These are phyloP conservation scores for Geranomyces michiganensis DNA, from an alignment of 192 early-diverging fungal species.

Conservation along the genomic window DNA sequence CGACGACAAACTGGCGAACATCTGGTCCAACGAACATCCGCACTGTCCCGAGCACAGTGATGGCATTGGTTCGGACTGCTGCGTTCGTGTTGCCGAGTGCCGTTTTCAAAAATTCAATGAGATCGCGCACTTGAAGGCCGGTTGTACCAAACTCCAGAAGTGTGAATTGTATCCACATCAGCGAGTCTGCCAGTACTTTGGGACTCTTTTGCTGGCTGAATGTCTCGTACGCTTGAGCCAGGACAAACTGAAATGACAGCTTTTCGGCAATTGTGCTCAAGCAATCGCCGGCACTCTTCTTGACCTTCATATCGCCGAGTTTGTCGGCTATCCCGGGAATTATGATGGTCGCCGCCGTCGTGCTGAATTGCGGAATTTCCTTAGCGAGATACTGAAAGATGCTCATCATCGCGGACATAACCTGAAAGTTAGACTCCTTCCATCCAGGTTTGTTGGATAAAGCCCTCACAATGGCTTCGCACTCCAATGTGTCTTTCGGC, in stretches of 20 bases:
- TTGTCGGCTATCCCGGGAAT: constrained; percentile 83
- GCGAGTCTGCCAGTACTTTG: constrained; percentile 83
- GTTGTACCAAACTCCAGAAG: constrained; percentile 89
- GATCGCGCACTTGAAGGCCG: constrained; percentile 72
- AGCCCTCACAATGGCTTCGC: constrained; percentile 81
- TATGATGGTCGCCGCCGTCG: constrained; percentile 70
- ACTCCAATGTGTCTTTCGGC: constrained; percentile 58
- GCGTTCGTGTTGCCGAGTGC: constrained; percentile 83
- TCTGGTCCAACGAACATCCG: constrained; percentile 83
- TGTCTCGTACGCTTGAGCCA: constrained; percentile 76
- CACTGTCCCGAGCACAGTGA: constrained; percentile 79
- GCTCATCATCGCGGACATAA: constrained; percentile 74
- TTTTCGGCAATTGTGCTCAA: constrained; percentile 77
- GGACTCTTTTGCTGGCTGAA: constrained; percentile 83
- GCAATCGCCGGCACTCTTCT: constrained; percentile 79
- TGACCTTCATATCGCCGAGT: constrained; percentile 94
- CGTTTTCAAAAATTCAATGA: constrained; percentile 85
- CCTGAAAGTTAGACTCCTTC: constrained; percentile 99
- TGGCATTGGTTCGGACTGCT: constrained; percentile 76
- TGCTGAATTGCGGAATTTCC: constrained; percentile 66
- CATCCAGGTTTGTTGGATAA: constrained; percentile 86
- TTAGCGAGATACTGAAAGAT: constrained; percentile 72
- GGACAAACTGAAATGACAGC: constrained; percentile 77
- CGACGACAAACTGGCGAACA: constrained; percentile 81
- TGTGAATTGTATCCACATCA: constrained; percentile 84